Conservation (phyloP, 2,329 filamentous ascomycete genomes). For the Aspergillus thermomutatus region DNA sequence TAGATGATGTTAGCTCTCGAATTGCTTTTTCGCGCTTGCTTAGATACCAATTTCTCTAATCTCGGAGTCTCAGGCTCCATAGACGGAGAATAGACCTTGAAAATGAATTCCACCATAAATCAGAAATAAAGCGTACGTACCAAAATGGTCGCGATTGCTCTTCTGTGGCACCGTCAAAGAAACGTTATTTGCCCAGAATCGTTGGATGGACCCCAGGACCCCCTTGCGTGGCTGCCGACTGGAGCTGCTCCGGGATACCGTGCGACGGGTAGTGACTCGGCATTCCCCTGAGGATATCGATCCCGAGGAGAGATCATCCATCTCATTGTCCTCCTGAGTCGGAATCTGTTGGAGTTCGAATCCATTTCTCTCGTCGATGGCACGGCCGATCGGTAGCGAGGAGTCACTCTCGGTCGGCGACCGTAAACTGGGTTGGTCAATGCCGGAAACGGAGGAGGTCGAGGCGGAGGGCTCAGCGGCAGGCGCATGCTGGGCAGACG, state of each 20-base stretch:
- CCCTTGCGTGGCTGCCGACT: conserved; percentile 31
- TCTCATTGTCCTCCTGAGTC: conserved; percentile 25
- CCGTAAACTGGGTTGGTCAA: neutral
- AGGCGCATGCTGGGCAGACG: neutral
- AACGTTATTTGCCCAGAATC: conserved; percentile 70
- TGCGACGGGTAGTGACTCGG: conserved; percentile 23
- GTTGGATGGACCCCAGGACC: conserved; percentile 66
- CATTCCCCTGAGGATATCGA: conserved; percentile 36
- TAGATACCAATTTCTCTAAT: neutral
- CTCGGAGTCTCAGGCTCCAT: neutral
- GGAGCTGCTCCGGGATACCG: conserved; percentile 17
- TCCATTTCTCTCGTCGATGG: conserved; percentile 9
- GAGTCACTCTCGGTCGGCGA: neutral
- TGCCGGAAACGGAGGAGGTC: neutral
- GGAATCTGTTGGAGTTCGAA: conserved; percentile 31
- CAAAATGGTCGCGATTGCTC: conserved; percentile 42
- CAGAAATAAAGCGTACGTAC: conserved; percentile 22
- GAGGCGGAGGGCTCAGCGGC: neutral
- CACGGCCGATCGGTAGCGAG: neutral
- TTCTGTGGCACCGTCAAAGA: conserved; percentile 37
- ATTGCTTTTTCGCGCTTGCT: neutral
- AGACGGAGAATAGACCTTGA: neutral
- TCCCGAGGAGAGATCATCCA: conserved; percentile 17
- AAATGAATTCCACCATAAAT: neutral
- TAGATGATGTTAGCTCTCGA: conserved; percentile 29